Evolutionary conservation across 1,284 basidiomycete genomes (phyloP), one percentile per base, ranked within the genome.

Genomic region (Sporisorium graminicola): DNA sequence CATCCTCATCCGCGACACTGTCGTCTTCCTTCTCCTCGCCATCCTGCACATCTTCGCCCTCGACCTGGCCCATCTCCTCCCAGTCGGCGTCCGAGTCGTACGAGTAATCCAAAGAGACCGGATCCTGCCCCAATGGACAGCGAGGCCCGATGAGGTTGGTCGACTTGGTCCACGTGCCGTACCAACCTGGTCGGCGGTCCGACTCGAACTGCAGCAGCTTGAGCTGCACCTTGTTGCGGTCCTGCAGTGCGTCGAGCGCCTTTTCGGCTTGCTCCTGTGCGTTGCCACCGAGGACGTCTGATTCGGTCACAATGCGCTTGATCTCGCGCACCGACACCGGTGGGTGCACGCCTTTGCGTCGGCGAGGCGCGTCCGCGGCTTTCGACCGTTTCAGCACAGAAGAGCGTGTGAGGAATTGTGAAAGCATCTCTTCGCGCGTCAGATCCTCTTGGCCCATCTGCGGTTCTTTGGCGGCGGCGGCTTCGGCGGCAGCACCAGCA

Each of bases 81-180:
- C 84, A 85, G 43, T 84, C 84, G 14, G 79, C 82, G 26, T 85
- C 84, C 31, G 75, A 79, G 65, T 85, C 84, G 57, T 83, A 84
- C 16, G 70, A 77, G 54, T 85, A 85, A 60, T 85, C 81, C 27
- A 85, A 51, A 51, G 76, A 74, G 1, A 85, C 77, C 6, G 83
- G 81, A 52, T 85, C 83, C 47, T 84, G 83, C 0, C 77, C 80
- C 2, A 84, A 73, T 3, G 83, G 83, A 33, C 71, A 78, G 0
- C 83, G 67, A 1, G 82, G 66, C 4, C 74, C 70, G 52, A 85
- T 80, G 49, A 85, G 71, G 43, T 80, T 80, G 24, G 82, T 79
- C 24, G 80, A 71, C 18, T 82, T 78, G 43, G 83, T 84, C 74
- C 77, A 84, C 1, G 84, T 85, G 26, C 81, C 78, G 44, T 79